phyloP scores from a whole-genome alignment of 495 filamentous ascomycete species.

The Penicillium macrosclerotiorum region DNA sequence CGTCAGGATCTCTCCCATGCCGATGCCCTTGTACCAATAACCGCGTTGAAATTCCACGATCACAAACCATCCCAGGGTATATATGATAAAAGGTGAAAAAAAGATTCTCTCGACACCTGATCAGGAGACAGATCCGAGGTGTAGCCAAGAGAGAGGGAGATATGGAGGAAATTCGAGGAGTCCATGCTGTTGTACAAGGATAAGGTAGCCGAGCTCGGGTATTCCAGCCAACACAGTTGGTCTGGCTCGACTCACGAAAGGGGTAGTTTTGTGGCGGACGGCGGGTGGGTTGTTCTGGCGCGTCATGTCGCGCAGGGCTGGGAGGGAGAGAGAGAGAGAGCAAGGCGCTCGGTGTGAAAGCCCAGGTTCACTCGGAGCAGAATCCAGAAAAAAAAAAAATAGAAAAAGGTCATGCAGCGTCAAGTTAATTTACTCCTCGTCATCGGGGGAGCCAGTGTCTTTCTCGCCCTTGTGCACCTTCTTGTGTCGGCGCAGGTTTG shows the following conservation, averaged over 20 bases:
- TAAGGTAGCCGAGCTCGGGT: constrained; percentile 4
- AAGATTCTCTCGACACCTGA: constrained; percentile 9
- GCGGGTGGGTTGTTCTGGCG: constrained; percentile 10
- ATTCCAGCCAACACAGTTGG: constrained; percentile 18
- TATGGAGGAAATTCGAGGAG: constrained; percentile 16
- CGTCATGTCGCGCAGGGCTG: constrained; percentile 1
- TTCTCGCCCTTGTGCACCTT: constrained; percentile 93
- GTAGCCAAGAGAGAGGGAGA: constrained; percentile 22
- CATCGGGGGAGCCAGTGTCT: constrained; percentile 43
- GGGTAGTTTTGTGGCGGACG: constrained; percentile 5
- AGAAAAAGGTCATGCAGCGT: constrained; percentile 11
- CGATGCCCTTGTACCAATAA: constrained; percentile 26
- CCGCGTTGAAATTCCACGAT: constrained; percentile 22
- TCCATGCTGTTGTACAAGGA: constrained; percentile 46
- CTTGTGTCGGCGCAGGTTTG: constrained; percentile 89
- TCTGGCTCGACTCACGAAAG: background rate
- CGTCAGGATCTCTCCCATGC: constrained; percentile 19
- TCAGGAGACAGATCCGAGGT: constrained; percentile 13
- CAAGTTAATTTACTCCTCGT: constrained; percentile 40
- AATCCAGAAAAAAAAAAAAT: no score
- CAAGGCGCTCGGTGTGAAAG: constrained; percentile 12
- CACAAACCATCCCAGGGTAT: constrained; percentile 14
- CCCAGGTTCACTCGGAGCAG: constrained; percentile 6
- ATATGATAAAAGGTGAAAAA: constrained; percentile 2
- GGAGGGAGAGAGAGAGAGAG: no score